A percentile compares a stretch with the other conserved stretches of the same genome.
Conservation (phyloP, 208 protist genomes). For the Acanthamoeba healyi region DNA sequence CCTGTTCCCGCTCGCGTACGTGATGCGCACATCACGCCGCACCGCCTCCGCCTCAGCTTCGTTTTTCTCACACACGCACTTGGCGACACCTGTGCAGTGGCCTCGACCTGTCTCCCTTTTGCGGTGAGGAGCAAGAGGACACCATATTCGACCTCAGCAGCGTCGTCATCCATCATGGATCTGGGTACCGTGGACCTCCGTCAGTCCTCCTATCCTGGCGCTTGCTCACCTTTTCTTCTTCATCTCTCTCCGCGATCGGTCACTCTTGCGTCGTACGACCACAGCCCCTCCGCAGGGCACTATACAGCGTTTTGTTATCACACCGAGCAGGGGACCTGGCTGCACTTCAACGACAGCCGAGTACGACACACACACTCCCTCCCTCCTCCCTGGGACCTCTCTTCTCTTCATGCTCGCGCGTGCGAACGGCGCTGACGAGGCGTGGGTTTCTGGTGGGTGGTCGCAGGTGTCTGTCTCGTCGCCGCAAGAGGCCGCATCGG, state of each 20-base stretch:
- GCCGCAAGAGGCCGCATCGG: background rate
- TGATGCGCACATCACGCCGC: background rate
- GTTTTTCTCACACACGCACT: background rate
- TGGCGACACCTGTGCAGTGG: too few relatives aligned
- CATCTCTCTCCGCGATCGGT: background rate
- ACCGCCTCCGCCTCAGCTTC: background rate
- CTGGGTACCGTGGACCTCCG: background rate
- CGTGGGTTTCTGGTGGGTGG: background rate
- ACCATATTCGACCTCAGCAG: conserved; percentile 47
- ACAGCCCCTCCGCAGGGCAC: background rate
- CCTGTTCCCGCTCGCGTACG: conserved; percentile 33
- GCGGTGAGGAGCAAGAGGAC: background rate
- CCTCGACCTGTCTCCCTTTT: background rate
- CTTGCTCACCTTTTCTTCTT: too few relatives aligned
- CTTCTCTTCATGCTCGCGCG: background rate
- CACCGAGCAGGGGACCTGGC: conserved; percentile 52
- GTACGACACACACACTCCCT: background rate
- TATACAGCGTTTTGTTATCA: conserved; percentile 59
- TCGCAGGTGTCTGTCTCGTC: conserved; percentile 33
- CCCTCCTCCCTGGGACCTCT: too few relatives aligned
- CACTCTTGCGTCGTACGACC: background rate
- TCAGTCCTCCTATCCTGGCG: too few relatives aligned
- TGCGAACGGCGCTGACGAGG: background rate
- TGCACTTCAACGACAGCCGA: conserved; percentile 55
- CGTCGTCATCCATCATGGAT: conserved; percentile 56